Base-by-base conservation (phyloP, 768 basidiomycete species). In the Filobasidium wieringae region DNA sequence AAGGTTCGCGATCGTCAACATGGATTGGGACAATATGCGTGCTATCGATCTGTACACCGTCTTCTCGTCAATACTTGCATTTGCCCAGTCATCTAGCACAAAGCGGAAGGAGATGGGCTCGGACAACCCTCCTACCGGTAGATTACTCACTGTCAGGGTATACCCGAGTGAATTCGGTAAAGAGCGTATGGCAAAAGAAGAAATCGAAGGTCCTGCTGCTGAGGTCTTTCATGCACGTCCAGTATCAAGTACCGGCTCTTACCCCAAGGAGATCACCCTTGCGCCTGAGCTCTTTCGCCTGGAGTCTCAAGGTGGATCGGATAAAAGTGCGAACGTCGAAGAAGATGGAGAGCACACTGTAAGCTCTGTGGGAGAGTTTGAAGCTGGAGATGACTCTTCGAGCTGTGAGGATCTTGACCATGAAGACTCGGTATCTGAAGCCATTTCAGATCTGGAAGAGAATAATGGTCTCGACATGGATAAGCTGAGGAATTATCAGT, bases 11-110 rank as follows among this genome's bases (percentile, higher is more conserved):
- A 80, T 86, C 43, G 93, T 97, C 63, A 96, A 97, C 71, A 80
- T 97, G 52, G 95, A 99, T 75, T 99, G 95, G 95, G 95, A 97
- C 72, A 81, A 96, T 74, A 82, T 97, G 51, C 85, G 86, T 55
- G 89, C 93, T 0, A 76, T 76, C 19, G 91, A 97, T 70, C 77
- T 99, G 12, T 95, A 84, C 80, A 89, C 87, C 74, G 87, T 96
- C 33, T 88, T 88, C 74, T 82, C 87, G 17, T 96, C 92, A 2
- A 80, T 91, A 39, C 79, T 93, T 5, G 84, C 86, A 6, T 50
- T 55, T 12, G 45, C 53, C 73, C 82, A 14, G 68, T 45, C 47
- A 2, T 33, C 50, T 26, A 27, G 27, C 66, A 68, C 58, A 60
- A 56, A 26, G 50, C 60, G 49, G 63, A 60, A 52, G 63, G 36